Evolutionary conservation across 106 monocot species (phyloP).

Genomic region (Agapanthus africanus): DNA sequence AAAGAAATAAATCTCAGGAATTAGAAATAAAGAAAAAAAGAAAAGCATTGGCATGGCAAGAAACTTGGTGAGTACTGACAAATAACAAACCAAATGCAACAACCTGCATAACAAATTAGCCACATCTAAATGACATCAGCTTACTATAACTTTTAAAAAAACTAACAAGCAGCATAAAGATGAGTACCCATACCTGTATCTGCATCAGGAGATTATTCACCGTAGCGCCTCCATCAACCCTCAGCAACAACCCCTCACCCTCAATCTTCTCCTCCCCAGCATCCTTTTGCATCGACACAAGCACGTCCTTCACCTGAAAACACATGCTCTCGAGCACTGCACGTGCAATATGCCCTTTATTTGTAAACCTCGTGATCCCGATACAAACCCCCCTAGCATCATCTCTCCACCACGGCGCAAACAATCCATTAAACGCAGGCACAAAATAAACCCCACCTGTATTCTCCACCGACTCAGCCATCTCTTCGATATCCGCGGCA

Average conservation of each 20-base stretch:
- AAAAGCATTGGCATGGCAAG: no score
- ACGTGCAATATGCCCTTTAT: conserved; percentile 67
- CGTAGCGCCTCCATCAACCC: conserved; percentile 90
- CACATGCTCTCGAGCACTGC: conserved; percentile 92
- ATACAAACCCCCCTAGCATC: conserved; percentile 78
- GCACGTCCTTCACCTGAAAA: conserved; percentile 94
- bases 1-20: neutral
- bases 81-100: neutral
- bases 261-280: conserved; percentile 25
- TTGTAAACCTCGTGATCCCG: conserved; percentile 82
- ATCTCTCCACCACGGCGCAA: conserved; percentile 95
- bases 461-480: conserved; percentile 59
- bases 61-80: neutral
- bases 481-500: conserved; percentile 56
- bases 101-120: neutral
- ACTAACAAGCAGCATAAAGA: neutral
- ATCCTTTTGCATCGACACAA: conserved; percentile 91
- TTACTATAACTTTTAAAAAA: neutral
- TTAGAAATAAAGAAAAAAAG: neutral
- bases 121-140: neutral
- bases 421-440: conserved; percentile 89
- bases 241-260: conserved; percentile 54
- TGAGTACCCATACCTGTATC: conserved; percentile 54
- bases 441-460: conserved; percentile 89
- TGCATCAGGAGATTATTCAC: conserved; percentile 94